Evolutionary conservation across 495 filamentous ascomycete species (phyloP).

Genomic region (Talaromyces nanjingensis): DNA sequence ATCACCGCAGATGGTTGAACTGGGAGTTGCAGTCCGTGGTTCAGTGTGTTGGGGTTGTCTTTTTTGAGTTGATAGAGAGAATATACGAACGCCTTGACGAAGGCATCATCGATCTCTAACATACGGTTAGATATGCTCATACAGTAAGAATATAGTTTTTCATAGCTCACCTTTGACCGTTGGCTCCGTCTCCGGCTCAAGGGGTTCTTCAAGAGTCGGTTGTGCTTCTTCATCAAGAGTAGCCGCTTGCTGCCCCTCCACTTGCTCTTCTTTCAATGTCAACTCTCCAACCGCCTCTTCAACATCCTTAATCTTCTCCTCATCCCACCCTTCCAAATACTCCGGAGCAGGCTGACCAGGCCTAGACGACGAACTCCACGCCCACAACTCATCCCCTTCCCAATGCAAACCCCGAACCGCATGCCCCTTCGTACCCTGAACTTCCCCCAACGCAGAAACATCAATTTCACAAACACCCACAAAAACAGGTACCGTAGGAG

Average conservation of each 20-base stretch:
- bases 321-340: slow-evolving; percentile 40
- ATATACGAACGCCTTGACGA: slow-evolving; percentile 62
- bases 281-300: slow-evolving; percentile 11
- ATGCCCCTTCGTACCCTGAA: slow-evolving; percentile 59
- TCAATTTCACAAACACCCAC: slow-evolving; percentile 65
- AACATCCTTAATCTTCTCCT: slow-evolving; percentile 20
- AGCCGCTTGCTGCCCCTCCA: slow-evolving; percentile 27
- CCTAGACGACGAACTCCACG: slow-evolving; percentile 50
- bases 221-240: slow-evolving; percentile 25
- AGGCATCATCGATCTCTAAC: slow-evolving; percentile 62
- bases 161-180: slow-evolving; percentile 44
- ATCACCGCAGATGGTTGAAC: slow-evolving; percentile 60
- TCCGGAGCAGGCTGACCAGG: slow-evolving; percentile 46
- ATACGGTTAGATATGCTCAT: neutral
- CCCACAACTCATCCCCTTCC: slow-evolving; percentile 69
- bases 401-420: slow-evolving; percentile 64
- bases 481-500: slow-evolving; percentile 54
- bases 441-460: slow-evolving; percentile 48
- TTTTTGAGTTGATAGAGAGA: slow-evolving; percentile 52
- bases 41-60: slow-evolving; percentile 35
- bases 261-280: slow-evolving; percentile 33
- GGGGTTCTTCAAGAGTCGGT: slow-evolving; percentile 14
- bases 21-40: slow-evolving; percentile 53
- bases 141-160: neutral
- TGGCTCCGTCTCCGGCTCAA: slow-evolving; percentile 41